phyloP scores from a whole-genome alignment of 768 basidiomycete genomes.

The Leucocoprinus sp. region DNA sequence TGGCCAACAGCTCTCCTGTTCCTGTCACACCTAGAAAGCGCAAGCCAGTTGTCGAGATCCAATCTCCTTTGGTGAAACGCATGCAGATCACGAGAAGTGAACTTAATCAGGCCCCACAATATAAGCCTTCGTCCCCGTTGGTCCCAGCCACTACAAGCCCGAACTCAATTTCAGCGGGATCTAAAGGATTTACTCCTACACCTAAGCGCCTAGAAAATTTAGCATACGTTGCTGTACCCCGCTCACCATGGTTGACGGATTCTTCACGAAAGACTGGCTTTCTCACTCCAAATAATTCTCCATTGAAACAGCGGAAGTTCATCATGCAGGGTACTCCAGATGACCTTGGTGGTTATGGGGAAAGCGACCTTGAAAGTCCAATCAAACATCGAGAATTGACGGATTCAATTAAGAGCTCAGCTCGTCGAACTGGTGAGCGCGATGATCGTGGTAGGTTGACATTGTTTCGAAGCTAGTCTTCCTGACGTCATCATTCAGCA shows the following conservation, averaged over 20 bases:
- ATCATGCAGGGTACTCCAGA: constrained; percentile 29
- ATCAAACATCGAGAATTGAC: constrained; percentile 19
- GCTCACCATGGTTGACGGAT: constrained; percentile 38
- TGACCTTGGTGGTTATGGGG: constrained; percentile 52
- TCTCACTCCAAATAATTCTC: constrained; percentile 10
- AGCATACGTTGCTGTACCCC: constrained; percentile 39
- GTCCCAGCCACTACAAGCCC: constrained; percentile 24
- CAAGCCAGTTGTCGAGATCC: constrained; percentile 50
- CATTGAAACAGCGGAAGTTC: constrained; percentile 20
- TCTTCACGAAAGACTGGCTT: constrained; percentile 25
- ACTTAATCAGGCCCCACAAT: constrained; percentile 11
- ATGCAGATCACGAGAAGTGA: constrained; percentile 20
- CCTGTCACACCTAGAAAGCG: constrained; percentile 61
- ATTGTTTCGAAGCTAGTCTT: not conserved
- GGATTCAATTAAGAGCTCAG: constrained; percentile 39
- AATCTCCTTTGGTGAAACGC: constrained; percentile 62
- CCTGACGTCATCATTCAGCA: constrained; percentile 25
- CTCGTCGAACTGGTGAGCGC: constrained; percentile 60
- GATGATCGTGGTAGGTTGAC: constrained; percentile 60
- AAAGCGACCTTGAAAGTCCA: constrained; percentile 29
- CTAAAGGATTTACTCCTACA: constrained; percentile 20
- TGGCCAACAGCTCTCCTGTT: constrained; percentile 20
- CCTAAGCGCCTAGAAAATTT: constrained; percentile 29
- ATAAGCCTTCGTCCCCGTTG: constrained; percentile 16
- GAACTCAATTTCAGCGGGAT: constrained; percentile 16